phyloP scores from a whole-genome alignment of 768 basidiomycete genomes.

The Phanerochaete carnosa region DNA sequence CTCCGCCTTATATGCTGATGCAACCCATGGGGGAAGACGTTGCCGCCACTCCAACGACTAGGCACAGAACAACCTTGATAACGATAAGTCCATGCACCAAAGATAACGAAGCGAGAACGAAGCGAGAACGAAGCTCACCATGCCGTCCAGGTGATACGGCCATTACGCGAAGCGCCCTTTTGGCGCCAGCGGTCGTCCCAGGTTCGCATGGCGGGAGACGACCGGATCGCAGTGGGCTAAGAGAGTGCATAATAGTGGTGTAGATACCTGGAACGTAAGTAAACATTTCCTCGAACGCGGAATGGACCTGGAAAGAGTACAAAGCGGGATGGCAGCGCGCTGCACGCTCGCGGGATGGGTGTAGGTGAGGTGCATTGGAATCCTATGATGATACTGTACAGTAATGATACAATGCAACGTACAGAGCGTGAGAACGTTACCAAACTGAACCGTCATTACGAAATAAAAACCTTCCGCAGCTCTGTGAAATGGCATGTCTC shows the following conservation, averaged over 20 bases:
- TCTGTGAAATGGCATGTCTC: constrained; percentile 58
- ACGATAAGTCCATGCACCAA: neutral
- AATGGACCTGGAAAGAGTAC: neutral
- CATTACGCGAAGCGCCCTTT: neutral
- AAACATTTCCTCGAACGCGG: neutral
- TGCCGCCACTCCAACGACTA: neutral
- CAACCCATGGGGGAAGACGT: neutral
- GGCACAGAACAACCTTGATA: constrained; percentile 1
- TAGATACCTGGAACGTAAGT: neutral
- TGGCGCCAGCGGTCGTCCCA: neutral
- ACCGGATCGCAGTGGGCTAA: neutral
- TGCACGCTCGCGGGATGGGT: neutral
- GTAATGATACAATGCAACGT: constrained; percentile 6
- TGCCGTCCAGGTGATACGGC: neutral
- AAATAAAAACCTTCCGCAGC: constrained; percentile 88
- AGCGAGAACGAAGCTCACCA: neutral
- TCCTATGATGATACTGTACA: constrained; percentile 3
- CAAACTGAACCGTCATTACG: constrained; percentile 61
- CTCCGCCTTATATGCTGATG: neutral
- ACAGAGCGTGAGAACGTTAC: constrained; percentile 6
- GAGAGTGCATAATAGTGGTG: neutral
- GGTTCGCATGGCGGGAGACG: neutral
- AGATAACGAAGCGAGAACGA: neutral
- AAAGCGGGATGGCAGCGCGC: neutral
- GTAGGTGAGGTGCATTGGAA: neutral